Base-by-base conservation (phyloP, 768 basidiomycete species). In the Lactarius sp. region DNA sequence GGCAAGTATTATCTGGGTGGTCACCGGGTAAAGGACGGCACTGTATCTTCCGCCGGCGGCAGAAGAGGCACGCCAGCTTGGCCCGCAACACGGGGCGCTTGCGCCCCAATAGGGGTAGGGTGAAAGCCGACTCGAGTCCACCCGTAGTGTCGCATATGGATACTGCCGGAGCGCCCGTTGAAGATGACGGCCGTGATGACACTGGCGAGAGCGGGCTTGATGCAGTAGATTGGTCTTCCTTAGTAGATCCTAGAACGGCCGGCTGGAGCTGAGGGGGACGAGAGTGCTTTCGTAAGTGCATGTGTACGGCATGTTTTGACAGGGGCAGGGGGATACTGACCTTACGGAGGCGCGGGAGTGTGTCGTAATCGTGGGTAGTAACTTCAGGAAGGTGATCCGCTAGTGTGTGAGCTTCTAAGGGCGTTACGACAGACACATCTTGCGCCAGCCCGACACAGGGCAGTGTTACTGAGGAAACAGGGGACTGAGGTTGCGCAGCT, bases 1-100 rank as follows among this genome's bases (percentile, higher is more conserved):
- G 64, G 64, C 64, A 65, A 22, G 54, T 39, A 34, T 39, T 37
- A 8, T 56, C 54, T 34, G 42, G 54, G 14, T 51, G 39, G 36
- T 60, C 64, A 8, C 64, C 59, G 18, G 34, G 49, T 12, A 52
- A 20, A 36, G 64, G 64, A 22, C 64, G 64, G 49, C 64, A 65
- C 27, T 56, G 64, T 39, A 65, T 65, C 59, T 65, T 65, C 59
- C 64, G 64, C 54, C 64, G 64, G 50, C 64, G 64, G 39, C 64
- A 65, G 36, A 65, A 65, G 13, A 65, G 54, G n/a, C 64, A 65
- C 2, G 64, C 64, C 33, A 65, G 10, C 27, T 65, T 65, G 2
- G 64, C 64, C 8, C 64, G 53, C 64, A 65, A 47, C 16, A 65
- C 59, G 33, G 64, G 64, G 54, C 64, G 64, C 54, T 65, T 65